phyloP scores from a whole-genome alignment of 257 asterid genomes.

The Penstemon eatonii region DNA sequence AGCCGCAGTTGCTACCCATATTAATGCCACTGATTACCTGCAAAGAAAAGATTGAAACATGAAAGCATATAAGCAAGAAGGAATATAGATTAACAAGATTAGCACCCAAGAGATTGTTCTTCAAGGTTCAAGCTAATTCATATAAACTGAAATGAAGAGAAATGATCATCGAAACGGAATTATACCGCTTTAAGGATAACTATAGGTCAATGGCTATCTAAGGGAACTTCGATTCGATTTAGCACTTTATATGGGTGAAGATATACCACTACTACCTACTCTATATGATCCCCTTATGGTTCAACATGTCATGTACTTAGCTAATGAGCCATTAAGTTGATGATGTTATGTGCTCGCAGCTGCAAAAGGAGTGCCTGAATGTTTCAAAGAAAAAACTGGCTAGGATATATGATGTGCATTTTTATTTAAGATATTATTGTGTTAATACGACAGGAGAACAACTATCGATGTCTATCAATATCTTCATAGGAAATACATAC shows the following conservation, averaged over 20 bases:
- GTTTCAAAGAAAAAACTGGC: too few relatives aligned
- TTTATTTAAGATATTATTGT: too few relatives aligned
- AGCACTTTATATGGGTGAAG: background rate
- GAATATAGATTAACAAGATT: slow-evolving; percentile 3
- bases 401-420: background rate
- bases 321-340: too few relatives aligned
- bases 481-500: background rate
- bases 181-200: too few relatives aligned
- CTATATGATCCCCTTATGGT: background rate
- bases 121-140: slow-evolving; percentile 15
- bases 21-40: slow-evolving; percentile 93
- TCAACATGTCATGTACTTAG: background rate
- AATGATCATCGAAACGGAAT: background rate
- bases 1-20: slow-evolving; percentile 88
- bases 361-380: too few relatives aligned
- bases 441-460: background rate
- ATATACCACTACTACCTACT: background rate
- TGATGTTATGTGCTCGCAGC: too few relatives aligned
- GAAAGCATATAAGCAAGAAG: slow-evolving; percentile 11
- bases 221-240: too few relatives aligned
- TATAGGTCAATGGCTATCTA: too few relatives aligned
- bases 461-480: background rate
- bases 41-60: slow-evolving; percentile 32
- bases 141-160: background rate
- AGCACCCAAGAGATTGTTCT: slow-evolving; percentile 18